Base-by-base conservation (phyloP, 208 protist genomes). In the Crithidia fasciculata region DNA sequence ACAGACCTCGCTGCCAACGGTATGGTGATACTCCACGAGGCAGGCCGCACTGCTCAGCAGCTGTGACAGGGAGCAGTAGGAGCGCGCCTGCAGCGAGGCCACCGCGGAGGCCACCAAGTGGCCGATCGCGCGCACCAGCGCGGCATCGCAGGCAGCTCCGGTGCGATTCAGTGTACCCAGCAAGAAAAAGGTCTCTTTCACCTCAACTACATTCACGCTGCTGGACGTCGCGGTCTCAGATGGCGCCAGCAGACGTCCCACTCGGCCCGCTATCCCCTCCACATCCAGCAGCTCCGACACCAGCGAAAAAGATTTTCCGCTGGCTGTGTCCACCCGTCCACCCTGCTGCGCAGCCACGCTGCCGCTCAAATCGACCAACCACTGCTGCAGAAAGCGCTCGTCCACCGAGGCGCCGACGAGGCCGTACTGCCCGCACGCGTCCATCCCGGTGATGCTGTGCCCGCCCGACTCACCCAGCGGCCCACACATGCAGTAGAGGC, bases 131-230 rank as follows among this genome's bases (percentile, higher is more conserved):
- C 63, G 49, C 9, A 88, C 60, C 18, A 90, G 19, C 44, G 68
- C 28, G 43, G 64, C 52, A 37, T 86, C 64, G 16, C 52, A 37
- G 4, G 45, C 15, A 5, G 56, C 74, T 3, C 55, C 64, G n/a
- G 58, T 83, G 52, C 82, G 68, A 8, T 73, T 71, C 40, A 93
- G 79, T 37, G 85, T 77, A 41, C 88, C 91, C 18, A 81, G 37
- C 39, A 95, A 76, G 64, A 95, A 95, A 16, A 95, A 88, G 18
- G 89, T 76, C 47, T 87, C 74, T 74, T 94, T 93, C 0, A 83
- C 76, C 45, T 69, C 73, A 10, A 72, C 61, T 3, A 80, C 76
- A 56, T 86, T 80, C 67, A 88, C 69, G 10, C 15, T 49, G 40
- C 8, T 28, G 55, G 54, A 36, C 47, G 74, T 69, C 16, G 47